phyloP scores from a whole-genome alignment of 2,329 filamentous ascomycete species.

The Stemphylium vesicarium region DNA sequence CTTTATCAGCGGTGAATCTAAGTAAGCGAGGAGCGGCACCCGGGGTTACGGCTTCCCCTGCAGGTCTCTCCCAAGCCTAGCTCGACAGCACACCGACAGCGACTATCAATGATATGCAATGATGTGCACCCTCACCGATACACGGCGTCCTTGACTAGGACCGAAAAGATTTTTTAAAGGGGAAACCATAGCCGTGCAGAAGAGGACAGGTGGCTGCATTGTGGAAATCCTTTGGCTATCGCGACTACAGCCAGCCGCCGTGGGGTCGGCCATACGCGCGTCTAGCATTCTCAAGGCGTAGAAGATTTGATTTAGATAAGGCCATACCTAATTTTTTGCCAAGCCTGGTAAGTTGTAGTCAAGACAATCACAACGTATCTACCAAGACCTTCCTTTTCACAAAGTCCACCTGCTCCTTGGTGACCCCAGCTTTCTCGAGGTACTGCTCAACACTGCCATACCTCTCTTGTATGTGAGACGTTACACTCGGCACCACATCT shows the following conservation, averaged over 20 bases:
- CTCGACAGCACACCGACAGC: conserved; percentile 11
- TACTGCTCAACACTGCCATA: conserved; percentile 74
- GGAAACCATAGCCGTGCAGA: not conserved
- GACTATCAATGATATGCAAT: conserved; percentile 1
- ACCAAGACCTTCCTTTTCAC: conserved; percentile 44
- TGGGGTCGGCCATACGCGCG: not conserved
- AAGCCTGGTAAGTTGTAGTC: conserved; percentile 2
- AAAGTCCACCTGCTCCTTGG: conserved; percentile 40
- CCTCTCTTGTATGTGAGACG: conserved; percentile 62
- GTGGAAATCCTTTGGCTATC: too few species aligned
- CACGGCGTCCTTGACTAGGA: not conserved
- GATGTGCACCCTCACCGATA: conserved; percentile 2
- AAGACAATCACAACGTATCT: conserved; percentile 16
- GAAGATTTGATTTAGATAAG: not conserved
- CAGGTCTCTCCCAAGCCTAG: conserved; percentile 3
- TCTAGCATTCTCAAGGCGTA: not conserved
- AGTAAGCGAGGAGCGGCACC: conserved; percentile 21
- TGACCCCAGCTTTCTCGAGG: conserved; percentile 65
- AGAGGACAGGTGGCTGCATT: not conserved
- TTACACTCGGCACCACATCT: conserved; percentile 67
- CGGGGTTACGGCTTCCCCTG: conserved; percentile 21
- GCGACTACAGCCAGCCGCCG: too few species aligned
- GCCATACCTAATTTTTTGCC: conserved; percentile 4
- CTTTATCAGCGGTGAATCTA: conserved; percentile 42
- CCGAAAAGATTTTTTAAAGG: not conserved